phyloP scores from a whole-genome alignment of 1,284 basidiomycete species.

The Ceratobasidium theobromae region DNA sequence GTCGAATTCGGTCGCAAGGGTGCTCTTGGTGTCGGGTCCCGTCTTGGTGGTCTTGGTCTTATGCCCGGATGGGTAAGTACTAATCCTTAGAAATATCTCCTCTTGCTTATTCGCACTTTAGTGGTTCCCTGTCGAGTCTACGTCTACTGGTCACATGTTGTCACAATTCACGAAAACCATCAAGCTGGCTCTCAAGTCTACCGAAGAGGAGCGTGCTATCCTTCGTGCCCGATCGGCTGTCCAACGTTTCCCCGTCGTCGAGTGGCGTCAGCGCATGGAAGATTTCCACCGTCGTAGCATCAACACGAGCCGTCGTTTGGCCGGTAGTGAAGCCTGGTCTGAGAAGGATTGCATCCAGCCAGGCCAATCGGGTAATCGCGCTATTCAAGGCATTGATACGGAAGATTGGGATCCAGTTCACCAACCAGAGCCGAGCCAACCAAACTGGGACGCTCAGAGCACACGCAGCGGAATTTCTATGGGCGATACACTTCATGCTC shows the following conservation, averaged over 20 bases:
- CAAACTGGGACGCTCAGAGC: constrained; percentile 51
- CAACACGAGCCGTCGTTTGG: constrained; percentile 62
- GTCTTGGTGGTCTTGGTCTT: constrained; percentile 88
- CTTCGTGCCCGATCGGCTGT: constrained; percentile 88
- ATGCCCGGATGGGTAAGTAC: constrained; percentile 94
- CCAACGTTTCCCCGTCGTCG: constrained; percentile 93
- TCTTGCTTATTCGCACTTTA: constrained; percentile 42
- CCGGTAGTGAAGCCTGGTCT: constrained; percentile 65
- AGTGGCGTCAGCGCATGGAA: constrained; percentile 93
- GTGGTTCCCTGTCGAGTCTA: constrained; percentile 96
- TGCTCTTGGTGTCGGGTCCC: constrained; percentile 89
- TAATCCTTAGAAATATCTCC: neutral
- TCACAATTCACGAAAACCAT: constrained; percentile 93
- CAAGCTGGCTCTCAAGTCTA: constrained; percentile 88
- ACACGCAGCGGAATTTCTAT: constrained; percentile 33
- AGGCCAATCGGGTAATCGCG: constrained; percentile 46
- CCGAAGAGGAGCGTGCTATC: constrained; percentile 85
- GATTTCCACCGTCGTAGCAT: constrained; percentile 91
- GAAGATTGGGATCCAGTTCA: constrained; percentile 60
- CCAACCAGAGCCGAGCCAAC: constrained; percentile 53
- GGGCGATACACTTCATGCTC: constrained; percentile 43
- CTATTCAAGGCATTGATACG: constrained; percentile 47
- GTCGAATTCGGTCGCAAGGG: constrained; percentile 95
- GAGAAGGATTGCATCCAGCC: constrained; percentile 63
- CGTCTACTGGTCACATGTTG: constrained; percentile 86